Evolutionary conservation across 2,329 filamentous ascomycete genomes (phyloP).

Genomic region (Cryphonectria nitschkei): DNA sequence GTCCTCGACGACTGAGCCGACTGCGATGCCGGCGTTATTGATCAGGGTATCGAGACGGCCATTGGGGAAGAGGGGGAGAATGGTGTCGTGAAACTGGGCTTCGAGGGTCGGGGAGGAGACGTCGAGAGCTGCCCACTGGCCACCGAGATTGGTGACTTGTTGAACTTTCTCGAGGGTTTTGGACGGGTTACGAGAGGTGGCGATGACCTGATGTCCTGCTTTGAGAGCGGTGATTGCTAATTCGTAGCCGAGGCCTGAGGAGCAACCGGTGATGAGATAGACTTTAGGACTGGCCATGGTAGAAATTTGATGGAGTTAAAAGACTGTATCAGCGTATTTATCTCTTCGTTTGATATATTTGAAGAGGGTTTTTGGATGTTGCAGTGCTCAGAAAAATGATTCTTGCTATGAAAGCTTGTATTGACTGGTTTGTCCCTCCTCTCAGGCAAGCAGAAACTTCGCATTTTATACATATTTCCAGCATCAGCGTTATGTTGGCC

Average conservation of each 20-base stretch:
- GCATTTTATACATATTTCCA: not conserved
- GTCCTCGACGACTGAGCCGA: slow-evolving; percentile 13
- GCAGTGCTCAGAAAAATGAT: not conserved
- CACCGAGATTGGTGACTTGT: slow-evolving; percentile 19
- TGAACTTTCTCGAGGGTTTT: slow-evolving; percentile 12
- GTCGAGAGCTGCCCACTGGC: slow-evolving; percentile 19
- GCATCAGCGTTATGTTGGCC: not conserved
- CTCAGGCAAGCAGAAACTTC: not conserved
- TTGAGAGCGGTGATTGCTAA: slow-evolving; percentile 21
- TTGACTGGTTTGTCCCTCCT: no score
- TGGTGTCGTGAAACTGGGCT: slow-evolving; percentile 5
- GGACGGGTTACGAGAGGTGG: slow-evolving; percentile 25
- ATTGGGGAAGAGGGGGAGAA: slow-evolving; percentile 11
- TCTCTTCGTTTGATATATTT: not conserved
- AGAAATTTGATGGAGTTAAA: not conserved
- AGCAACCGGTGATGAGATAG: slow-evolving; percentile 28
- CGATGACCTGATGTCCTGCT: slow-evolving; percentile 25
- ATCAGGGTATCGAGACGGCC: slow-evolving; percentile 26
- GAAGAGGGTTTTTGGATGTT: not conserved
- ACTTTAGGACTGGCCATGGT: slow-evolving; percentile 20
- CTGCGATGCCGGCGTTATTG: slow-evolving; percentile 33
- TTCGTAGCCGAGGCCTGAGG: slow-evolving; percentile 20
- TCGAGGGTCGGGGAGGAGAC: slow-evolving; percentile 19
- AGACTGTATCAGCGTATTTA: not conserved
- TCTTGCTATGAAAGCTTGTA: no score